Evolutionary conservation across 1,139 yeast species (phyloP).

Genomic region (Pichia sp.): DNA sequence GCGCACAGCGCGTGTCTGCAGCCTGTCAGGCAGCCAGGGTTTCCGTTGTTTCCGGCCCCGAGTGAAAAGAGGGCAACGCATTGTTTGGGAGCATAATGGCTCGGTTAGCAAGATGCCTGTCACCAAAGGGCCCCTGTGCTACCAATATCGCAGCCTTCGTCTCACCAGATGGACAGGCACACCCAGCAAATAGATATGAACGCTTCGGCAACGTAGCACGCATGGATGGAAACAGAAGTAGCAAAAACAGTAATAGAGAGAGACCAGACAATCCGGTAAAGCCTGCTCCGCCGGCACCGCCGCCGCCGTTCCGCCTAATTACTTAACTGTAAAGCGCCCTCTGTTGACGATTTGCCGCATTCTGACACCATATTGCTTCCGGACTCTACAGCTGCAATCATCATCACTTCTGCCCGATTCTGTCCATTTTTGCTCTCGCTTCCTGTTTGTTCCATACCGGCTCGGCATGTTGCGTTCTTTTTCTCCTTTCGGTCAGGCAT

Average conservation of each 20-base stretch:
- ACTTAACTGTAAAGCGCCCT: not conserved
- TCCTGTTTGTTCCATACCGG: not conserved
- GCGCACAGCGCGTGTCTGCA: not conserved
- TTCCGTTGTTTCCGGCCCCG: constrained; percentile 3
- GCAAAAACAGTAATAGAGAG: not conserved
- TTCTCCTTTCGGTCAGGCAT: not conserved
- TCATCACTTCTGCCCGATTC: not conserved
- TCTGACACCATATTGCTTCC: not conserved
- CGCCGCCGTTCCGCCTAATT: not conserved
- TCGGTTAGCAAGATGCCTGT: too few species aligned
- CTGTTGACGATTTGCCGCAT: not conserved
- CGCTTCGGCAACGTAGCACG: not conserved
- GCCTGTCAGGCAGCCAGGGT: not conserved
- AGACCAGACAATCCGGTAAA: not conserved
- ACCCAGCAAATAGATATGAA: too few species aligned
- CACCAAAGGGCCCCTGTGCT: too few species aligned
- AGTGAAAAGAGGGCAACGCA: not conserved
- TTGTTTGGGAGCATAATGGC: not conserved
- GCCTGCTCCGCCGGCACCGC: not conserved
- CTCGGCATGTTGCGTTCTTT: not conserved
- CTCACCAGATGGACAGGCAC: too few species aligned
- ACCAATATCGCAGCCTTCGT: too few species aligned
- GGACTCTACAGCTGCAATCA: not conserved
- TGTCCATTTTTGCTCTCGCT: not conserved
- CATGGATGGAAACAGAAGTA: not conserved